Evolutionary conservation across 23 red algal genomes (phyloP).

Genomic region (Pyropia haitanensis): DNA sequence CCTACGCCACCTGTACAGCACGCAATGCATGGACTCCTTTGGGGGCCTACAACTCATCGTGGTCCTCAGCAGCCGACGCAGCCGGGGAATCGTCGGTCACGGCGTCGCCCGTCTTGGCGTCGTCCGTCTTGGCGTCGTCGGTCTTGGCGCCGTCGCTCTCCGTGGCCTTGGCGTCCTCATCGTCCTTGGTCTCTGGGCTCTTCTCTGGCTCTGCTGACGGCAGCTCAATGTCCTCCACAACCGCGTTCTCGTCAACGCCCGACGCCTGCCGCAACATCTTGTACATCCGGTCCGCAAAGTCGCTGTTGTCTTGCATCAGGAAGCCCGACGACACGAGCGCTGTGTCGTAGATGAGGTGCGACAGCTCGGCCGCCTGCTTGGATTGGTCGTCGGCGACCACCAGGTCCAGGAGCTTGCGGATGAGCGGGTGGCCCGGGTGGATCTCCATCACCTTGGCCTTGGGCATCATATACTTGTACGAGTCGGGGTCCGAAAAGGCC

Average conservation of each 20-base stretch:
- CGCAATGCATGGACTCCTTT: no score
- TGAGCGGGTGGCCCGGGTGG: slow-evolving; percentile 66
- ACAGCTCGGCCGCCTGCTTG: slow-evolving; percentile 32
- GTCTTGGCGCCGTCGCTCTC: no score
- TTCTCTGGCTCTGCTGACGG: slow-evolving; percentile 22
- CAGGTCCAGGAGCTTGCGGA: slow-evolving; percentile 32
- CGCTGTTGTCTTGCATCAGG: slow-evolving; percentile 43
- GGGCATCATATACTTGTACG: slow-evolving; percentile 49
- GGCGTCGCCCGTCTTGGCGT: no score
- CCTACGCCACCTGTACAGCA: no score
- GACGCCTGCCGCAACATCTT: slow-evolving; percentile 45
- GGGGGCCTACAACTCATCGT: no score
- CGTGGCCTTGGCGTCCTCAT: slow-evolving; percentile 22
- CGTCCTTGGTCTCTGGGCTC: slow-evolving; percentile 11
- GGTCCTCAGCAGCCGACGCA: no score
- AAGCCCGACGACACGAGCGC: slow-evolving; percentile 67
- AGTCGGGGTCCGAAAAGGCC: slow-evolving; percentile 74
- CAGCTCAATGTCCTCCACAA: slow-evolving; percentile 31
- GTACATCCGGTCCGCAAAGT: slow-evolving; percentile 62
- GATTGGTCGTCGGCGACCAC: slow-evolving; percentile 20
- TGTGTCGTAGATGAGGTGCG: slow-evolving; percentile 68
- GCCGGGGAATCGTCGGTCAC: no score
- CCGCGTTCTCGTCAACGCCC: slow-evolving; percentile 38
- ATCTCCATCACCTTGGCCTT: slow-evolving; percentile 81
- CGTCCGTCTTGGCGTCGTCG: no score